Evolutionary conservation across 768 basidiomycete species (phyloP), one percentile per base, ranked within the genome.

Genomic region (Lactarius hengduanensis): DNA sequence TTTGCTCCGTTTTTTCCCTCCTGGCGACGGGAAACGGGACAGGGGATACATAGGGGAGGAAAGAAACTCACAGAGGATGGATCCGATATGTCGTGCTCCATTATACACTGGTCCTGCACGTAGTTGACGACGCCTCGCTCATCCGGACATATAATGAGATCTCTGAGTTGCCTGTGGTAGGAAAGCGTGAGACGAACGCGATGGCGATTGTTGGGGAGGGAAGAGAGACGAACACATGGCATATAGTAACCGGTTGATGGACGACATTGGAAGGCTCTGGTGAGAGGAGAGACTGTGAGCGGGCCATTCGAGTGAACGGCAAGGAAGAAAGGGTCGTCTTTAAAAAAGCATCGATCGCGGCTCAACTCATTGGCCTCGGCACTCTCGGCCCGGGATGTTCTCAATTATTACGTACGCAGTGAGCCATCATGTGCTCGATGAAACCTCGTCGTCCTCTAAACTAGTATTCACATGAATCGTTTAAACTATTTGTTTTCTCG

Each of bases 71-170:
- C 87, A 40, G 78, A 66, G 69, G 80, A 75, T 4, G 83, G 81
- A 40, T 73, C 71, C 54, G 80, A 74, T 10, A 89, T 73, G 73
- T 89, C 82, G 61, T 87, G 86, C 69, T 90, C 87, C 28, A 87
- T 76, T 60, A 91, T 85, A 32, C 81, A 79, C 41, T 75, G 72
- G 10, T 74, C 74, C 30, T 82, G 82, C 2, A 89, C 79, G 70
- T 89, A 91, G 74, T 85, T 86, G 43, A 91, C 82, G 6, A 87
- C 73, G 2, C 89, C 88, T 15, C 82, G 77, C 69, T 87, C 83
- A 6, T 84, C 79, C 1, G 90, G 91, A 74, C 90, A 91, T 66
- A 90, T 83, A 59, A 92, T 76, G 58, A 94, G 84, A 77, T 94
- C 91, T 41, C 91, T 83, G 34, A 94, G 79, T 77, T 94, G 91